phyloP scores from a whole-genome alignment of 2,329 filamentous ascomycete genomes.

The Xylariales sp. region DNA sequence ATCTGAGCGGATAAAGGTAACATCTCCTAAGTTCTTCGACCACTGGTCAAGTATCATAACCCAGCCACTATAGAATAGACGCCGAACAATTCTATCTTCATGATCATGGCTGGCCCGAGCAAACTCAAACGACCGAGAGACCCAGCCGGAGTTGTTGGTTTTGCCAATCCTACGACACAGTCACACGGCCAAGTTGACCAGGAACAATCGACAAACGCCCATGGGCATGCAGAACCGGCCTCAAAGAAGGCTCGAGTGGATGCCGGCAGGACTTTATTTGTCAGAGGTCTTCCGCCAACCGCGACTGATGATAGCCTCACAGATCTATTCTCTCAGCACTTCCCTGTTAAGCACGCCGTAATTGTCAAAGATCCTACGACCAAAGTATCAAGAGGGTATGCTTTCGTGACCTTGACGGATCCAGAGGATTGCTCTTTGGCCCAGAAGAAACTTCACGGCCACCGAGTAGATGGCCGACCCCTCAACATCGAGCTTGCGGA shows the following conservation, averaged over 20 bases:
- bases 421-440: slow-evolving; percentile 83
- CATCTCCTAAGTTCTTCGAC: too few species aligned
- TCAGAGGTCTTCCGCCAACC: slow-evolving; percentile 75
- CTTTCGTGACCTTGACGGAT: slow-evolving; percentile 96
- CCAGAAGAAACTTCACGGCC: slow-evolving; percentile 74
- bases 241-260: slow-evolving; percentile 56
- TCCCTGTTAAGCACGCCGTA: slow-evolving; percentile 92
- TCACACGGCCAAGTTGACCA: slow-evolving; percentile 17
- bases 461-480: slow-evolving; percentile 72
- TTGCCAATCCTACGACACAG: slow-evolving; percentile 9
- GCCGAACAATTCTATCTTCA: too few species aligned
- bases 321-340: slow-evolving; percentile 89
- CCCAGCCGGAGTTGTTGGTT: background rate
- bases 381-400: slow-evolving; percentile 85
- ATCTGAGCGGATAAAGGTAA: too few species aligned
- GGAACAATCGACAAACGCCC: background rate
- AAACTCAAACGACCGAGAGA: slow-evolving; percentile 7
- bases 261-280: slow-evolving; percentile 73
- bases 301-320: slow-evolving; percentile 80
- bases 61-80: too few species aligned
- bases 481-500: slow-evolving; percentile 87
- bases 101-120: slow-evolving; percentile 2
- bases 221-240: slow-evolving; percentile 21
- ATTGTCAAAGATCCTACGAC: slow-evolving; percentile 83
- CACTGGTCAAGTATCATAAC: too few species aligned